phyloP scores from a whole-genome alignment of 192 early-diverging fungal genomes.

The Dissophora globulifera region DNA sequence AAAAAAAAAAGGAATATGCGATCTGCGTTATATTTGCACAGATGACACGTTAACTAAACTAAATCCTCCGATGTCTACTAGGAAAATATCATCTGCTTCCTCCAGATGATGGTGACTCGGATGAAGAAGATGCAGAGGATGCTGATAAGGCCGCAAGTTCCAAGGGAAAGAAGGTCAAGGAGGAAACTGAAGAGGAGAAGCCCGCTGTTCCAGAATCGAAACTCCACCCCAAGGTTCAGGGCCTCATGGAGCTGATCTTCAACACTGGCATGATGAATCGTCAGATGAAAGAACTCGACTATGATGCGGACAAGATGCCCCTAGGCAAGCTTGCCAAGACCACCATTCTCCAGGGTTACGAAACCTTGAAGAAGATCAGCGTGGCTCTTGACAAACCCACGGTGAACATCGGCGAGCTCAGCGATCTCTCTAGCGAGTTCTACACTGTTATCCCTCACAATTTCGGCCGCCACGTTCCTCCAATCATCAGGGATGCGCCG shows the following conservation, averaged over 20 bases:
- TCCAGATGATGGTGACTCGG: slow-evolving; percentile 70
- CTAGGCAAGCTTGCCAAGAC: slow-evolving; percentile 77
- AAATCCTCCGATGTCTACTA: no score
- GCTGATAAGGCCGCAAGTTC: neutral
- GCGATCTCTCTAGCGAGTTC: slow-evolving; percentile 61
- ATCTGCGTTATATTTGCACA: no score
- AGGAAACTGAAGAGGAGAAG: slow-evolving; percentile 26
- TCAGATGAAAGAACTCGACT: slow-evolving; percentile 74
- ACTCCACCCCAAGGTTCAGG: slow-evolving; percentile 62
- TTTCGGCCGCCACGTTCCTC: slow-evolving; percentile 58
- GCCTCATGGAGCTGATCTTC: slow-evolving; percentile 77
- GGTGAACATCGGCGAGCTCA: slow-evolving; percentile 12
- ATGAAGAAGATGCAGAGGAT: slow-evolving; percentile 48
- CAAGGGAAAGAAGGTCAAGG: slow-evolving; percentile 4
- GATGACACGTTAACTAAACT: no score
- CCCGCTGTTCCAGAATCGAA: slow-evolving; percentile 49
- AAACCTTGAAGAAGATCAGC: slow-evolving; percentile 67
- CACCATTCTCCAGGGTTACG: slow-evolving; percentile 67
- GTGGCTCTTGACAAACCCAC: slow-evolving; percentile 38
- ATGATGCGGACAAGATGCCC: slow-evolving; percentile 80
- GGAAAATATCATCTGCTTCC: slow-evolving; percentile 72
- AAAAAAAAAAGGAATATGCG: no score
- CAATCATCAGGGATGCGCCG: slow-evolving; percentile 59
- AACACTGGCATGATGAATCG: slow-evolving; percentile 67
- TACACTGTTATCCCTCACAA: slow-evolving; percentile 82